Evolutionary conservation across 768 basidiomycete genomes (phyloP), one percentile per base, ranked within the genome.

Genomic region (Nevesoporus exiguus): DNA sequence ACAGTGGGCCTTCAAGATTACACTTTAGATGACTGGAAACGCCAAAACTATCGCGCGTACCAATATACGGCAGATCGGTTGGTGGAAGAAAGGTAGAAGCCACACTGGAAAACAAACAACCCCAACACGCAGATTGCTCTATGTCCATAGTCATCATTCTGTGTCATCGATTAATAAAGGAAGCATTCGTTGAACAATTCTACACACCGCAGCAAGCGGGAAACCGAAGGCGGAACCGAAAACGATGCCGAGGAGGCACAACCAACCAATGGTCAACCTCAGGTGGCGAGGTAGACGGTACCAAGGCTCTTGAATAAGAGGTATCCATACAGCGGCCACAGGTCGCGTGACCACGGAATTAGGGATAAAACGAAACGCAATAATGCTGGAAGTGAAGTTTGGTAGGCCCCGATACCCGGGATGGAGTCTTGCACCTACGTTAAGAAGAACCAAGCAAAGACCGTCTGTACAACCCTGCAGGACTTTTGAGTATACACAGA

Each of bases 221-320:
- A 92, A 89, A 10, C 92, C 92, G 67, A 91, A 95, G 0, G 90
- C 92, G 19, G 89, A 92, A 29, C 92, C 93, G 54, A 95, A 87
- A 44, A 93, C 75, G 52, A 93, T 82, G 15, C 66, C 90, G 44
- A 94, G 65, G 39, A 95, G 81, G 55, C 81, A 82, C 22, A 90
- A 66, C 88, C 89, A 92, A 47, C 93, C 92, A 34, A 88, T 64
- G 7, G 77, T 64, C 40, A 90, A 74, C 17, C 90, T 79, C 51
- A 77, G 57, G n/a, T 60, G 24, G 50, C 80, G 79, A 11, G 82
- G 73, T n/a, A 84, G 66, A 51, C 62, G 76, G 70, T 83, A 86
- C 77, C 82, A 93, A 7, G 91, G 93, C 22, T 74, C 71, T 57
- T 83, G 77, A 24, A 93, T 73, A 22, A 77, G 49, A 39, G 88